These are phyloP conservation scores for Nakaseomyces glabratus DNA, from an alignment of 1,139 yeast species.

Conservation along the genomic window DNA sequence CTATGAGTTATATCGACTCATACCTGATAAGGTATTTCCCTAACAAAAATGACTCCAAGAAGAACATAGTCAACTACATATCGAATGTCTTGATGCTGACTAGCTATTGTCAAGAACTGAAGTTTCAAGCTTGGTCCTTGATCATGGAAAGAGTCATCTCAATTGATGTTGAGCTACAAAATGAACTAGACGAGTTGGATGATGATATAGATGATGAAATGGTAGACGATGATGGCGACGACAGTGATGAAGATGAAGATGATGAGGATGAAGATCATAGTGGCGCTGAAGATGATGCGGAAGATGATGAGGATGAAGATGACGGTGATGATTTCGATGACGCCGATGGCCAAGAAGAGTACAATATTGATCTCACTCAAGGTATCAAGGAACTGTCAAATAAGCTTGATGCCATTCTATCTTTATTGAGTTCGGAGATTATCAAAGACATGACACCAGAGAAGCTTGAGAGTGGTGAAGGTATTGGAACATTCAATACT, in stretches of 20 bases:
- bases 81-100: slow-evolving; percentile 51
- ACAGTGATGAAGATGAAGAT: slow-evolving; percentile 32
- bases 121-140: slow-evolving; percentile 68
- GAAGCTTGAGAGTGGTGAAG: slow-evolving; percentile 50
- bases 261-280: slow-evolving; percentile 27
- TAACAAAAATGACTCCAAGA: slow-evolving; percentile 58
- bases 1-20: slow-evolving; percentile 55
- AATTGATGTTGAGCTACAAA: slow-evolving; percentile 88
- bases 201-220: slow-evolving; percentile 61
- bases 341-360: slow-evolving; percentile 38
- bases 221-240: slow-evolving; percentile 44
- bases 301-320: slow-evolving; percentile 23
- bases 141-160: slow-evolving; percentile 73
- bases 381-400: slow-evolving; percentile 49
- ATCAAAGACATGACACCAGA: slow-evolving; percentile 43
- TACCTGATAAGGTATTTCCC: slow-evolving; percentile 61
- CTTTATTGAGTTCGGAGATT: slow-evolving; percentile 46
- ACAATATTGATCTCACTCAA: slow-evolving; percentile 39
- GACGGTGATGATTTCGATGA: slow-evolving; percentile 31
- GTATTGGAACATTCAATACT: slow-evolving; percentile 67
- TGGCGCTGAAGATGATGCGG: slow-evolving; percentile 21
- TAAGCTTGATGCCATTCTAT: slow-evolving; percentile 63
- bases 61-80: slow-evolving; percentile 53
- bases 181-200: slow-evolving; percentile 76
- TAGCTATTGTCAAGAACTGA: slow-evolving; percentile 66